Base-by-base conservation (phyloP, 139 green algal species). In the Coccomyxa sp. region DNA sequence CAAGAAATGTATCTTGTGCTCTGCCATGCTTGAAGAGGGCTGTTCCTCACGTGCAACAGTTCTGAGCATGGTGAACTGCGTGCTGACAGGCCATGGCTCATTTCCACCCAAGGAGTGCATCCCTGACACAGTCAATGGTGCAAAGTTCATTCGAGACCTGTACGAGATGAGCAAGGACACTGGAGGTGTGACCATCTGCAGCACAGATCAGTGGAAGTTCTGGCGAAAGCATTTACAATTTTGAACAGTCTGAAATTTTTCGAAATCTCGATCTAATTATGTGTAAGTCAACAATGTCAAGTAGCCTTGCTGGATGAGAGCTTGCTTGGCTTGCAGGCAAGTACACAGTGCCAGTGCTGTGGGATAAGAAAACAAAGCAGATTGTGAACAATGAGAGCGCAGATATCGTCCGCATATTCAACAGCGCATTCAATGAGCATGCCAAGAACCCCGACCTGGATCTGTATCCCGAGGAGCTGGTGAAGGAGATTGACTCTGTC, bases 361-460 rank as follows among this genome's bases (percentile, higher is more conserved):
- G 93, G 92, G 95, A 98, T 92, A 98, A 97, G 86, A 91, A 97
- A 89, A 77, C 86, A 59, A 87, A 87, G 12, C 94, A 88, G 0
- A 98, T 99, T 66, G 97, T 99, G 21, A 99, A 98, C 90, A 99
- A 99, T 82, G 96, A 99, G 88, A 93, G 83, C 77, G 85, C 85
- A 13, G 96, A 98, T 75, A 98, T 99, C 79, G 81, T 99, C 25
- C 90, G 93, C 59, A 98, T 98, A 85, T 90, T 99, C 84, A 99
- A 99, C 88, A 86, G 28, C 63, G 31, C 89, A 27, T 98, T 99
- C 90, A 96, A 98, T 81, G 80, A 94, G 28, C 45, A 98, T 28
- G 93, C 92, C 28, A 91, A 85, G 76, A 90, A 95, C 82, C 87
- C 91, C 0, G 87, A 81, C 16, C 84, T 97, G 67, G 92, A 97